A percentile compares a stretch with the other conserved stretches of the same genome.
Conservation (phyloP, 75 land plant genomes). For the Picea sitchensis region DNA sequence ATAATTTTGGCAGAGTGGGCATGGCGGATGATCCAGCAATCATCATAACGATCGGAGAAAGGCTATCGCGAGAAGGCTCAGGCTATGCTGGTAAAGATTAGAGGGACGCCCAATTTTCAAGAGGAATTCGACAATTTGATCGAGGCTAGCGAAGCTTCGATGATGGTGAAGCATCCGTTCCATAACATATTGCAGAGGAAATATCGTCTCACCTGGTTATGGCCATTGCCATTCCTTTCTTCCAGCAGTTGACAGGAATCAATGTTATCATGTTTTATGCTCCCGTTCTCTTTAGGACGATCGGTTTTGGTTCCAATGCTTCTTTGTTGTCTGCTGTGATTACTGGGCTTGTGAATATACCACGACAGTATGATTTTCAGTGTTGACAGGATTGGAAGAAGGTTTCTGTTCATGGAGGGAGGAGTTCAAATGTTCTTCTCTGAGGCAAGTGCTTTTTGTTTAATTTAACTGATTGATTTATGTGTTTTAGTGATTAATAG, state of each 20-base stretch:
- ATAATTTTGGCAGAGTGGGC: constrained; percentile 14
- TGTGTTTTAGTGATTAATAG: too few relatives aligned
- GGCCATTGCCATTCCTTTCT: constrained; percentile 44
- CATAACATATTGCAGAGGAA: constrained; percentile 45
- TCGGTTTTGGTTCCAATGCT: constrained; percentile 13
- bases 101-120: constrained; percentile 56
- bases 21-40: constrained; percentile 60
- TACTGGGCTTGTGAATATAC: constrained; percentile 53
- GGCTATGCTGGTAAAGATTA: constrained; percentile 31
- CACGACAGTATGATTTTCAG: constrained; percentile 36
- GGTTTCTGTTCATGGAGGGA: constrained; percentile 47
- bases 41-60: constrained; percentile 68
- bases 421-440: constrained; percentile 53
- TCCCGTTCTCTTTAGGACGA: too few relatives aligned
- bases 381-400: constrained; percentile 41
- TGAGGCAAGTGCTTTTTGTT: constrained; percentile 13
- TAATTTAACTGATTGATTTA: too few relatives aligned
- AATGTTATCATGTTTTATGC: constrained; percentile 20
- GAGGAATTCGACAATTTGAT: constrained; percentile 59
- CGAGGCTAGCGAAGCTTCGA: constrained; percentile 54
- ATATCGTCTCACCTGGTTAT: constrained; percentile 49
- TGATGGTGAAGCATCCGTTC: constrained; percentile 54
- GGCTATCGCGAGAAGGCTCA: constrained; percentile 40
- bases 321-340: constrained; percentile 51
- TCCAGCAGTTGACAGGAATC: constrained; percentile 59